A percentile compares a stretch with the other conserved stretches of the same genome.
Conservation (phyloP, 441 rosid species). For the Pelargonium fulgidum region DNA sequence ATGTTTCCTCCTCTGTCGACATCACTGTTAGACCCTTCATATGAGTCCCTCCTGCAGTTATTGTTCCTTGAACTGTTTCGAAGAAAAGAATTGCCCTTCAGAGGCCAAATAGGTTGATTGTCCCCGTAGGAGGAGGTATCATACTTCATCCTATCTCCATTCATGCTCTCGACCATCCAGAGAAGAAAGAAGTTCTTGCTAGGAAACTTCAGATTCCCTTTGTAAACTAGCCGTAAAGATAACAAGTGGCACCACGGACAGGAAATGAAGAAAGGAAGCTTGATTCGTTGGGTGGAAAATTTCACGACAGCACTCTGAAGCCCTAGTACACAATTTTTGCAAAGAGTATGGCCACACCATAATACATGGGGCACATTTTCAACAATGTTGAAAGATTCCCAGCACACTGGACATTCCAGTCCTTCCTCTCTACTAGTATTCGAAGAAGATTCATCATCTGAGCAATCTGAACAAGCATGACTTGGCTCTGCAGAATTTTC, state of each 20-base stretch:
- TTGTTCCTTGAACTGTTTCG: slow-evolving; percentile 10
- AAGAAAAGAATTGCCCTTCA: slow-evolving; percentile 14
- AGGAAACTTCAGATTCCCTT: slow-evolving; percentile 25
- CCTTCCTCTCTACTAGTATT: slow-evolving; percentile 25
- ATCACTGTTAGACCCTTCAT: slow-evolving; percentile 10
- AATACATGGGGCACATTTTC: slow-evolving; percentile 26
- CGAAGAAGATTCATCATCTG: slow-evolving; percentile 23
- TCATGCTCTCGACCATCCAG: slow-evolving; percentile 30
- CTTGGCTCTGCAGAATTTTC: slow-evolving; percentile 18
- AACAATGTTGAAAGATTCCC: slow-evolving; percentile 28
- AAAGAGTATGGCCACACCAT: slow-evolving; percentile 28
- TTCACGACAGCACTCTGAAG: slow-evolving; percentile 24
- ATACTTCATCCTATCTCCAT: slow-evolving; percentile 20
- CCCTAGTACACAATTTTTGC: slow-evolving; percentile 25
- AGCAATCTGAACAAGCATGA: slow-evolving; percentile 22
- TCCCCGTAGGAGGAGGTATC: slow-evolving; percentile 14
- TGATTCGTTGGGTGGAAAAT: slow-evolving; percentile 21
- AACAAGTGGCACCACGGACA: slow-evolving; percentile 30
- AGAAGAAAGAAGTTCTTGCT: slow-evolving; percentile 28
- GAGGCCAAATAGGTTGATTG: slow-evolving; percentile 18
- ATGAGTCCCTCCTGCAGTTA: slow-evolving; percentile 16
- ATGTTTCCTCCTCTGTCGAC: background rate
- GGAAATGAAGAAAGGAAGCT: slow-evolving; percentile 26
- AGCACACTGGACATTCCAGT: slow-evolving; percentile 28
- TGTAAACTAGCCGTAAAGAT: slow-evolving; percentile 20